Evolutionary conservation across 306 rosid genomes (phyloP), one percentile per base, ranked within the genome.

Genomic region (Quercus bicolor): DNA sequence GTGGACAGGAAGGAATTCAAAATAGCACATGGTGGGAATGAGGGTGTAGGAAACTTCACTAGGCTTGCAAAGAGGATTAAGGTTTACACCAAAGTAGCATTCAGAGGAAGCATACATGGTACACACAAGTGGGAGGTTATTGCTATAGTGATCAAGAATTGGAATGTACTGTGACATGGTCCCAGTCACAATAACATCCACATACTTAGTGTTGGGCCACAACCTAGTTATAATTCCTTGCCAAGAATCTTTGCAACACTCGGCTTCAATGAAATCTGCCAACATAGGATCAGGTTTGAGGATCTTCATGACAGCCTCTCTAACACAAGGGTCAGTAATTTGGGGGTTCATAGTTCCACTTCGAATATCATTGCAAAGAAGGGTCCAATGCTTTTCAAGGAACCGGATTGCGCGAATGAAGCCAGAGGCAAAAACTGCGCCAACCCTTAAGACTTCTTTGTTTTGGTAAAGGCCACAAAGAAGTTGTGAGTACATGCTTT

Each of bases 151-250:
- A 75, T 95, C 98, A 65, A 95, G 77, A 10, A 94, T 95, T 9
- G 91, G 92, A 72, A 95, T 89, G 51, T 95, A 92, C 83, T 95
- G 98, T 56, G 98, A 91, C 98, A 95, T 95, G 31, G 98, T 84
- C 72, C 98, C 98, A 0, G 98, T 95, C 73, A 95, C 98, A 65
- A 92, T 95, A 62, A 92, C 98, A 83, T 92, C 98, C 82, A 95
- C 92, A 80, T 92, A 92, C 83, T 91, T 91, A 0, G 98, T 90
- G 80, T 91, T 92, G 5, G 97, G 98, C 98, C 98, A 95, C 48
- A 95, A 37, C 84, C 90, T 81, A 0, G 93, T 84, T 1, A 95
- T 91, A 9, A 95, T 95, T 82, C 98, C 98, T 20, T 75, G 86
- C 98, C 98, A 95, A 0, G 81, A 82, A 14, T 59, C 60, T 7